Base-by-base conservation (phyloP, 768 basidiomycete genomes). In the Calvatia gigantea region DNA sequence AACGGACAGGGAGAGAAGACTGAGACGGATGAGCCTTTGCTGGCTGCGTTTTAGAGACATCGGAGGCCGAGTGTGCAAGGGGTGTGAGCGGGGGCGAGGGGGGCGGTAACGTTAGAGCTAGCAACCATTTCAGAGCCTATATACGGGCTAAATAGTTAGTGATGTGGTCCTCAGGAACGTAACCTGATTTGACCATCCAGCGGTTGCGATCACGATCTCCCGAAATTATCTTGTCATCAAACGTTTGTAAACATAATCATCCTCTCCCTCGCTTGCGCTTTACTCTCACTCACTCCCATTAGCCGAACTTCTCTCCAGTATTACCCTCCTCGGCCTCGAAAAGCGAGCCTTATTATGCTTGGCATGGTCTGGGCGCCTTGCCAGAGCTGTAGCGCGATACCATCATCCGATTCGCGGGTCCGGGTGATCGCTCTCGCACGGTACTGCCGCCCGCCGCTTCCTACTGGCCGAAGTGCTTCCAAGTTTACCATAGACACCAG, bases 1-100 rank as follows among this genome's bases (percentile, higher is more conserved):
- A 12, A 51, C 50, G 4, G 54, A 56, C 6, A 56, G 38, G 41
- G 54, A 56, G 28, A 56, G 29, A 5, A 56, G 46, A 23, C 54
- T 41, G 11, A 56, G 46, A 3, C 54, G 54, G 35, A 48, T 49
- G 37, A 56, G 54, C 23, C 46, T 56, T n/a, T 47, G 19, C 14
- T 56, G 46, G 54, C 54, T 49, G 33, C 46, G 54, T 11, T 42
- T 29, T 8, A 47, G 39, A 21, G 54, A 41, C 54, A 56, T 56
- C 28, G n/a, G 6, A 38, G 28, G 17, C 17, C 23, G 19, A 17
- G 17, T 8, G 37, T 39, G 14, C 8, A 41, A 39, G 51, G 35
- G 39, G n/a, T 21, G 39, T 8, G 11, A 29, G 15, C 9, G 28
- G 41, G 39, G 9, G 29, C 3, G n/a, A 17, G 6, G 8, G 29